phyloP scores from a whole-genome alignment of 345 rosid genomes.

The Punica granatum region DNA sequence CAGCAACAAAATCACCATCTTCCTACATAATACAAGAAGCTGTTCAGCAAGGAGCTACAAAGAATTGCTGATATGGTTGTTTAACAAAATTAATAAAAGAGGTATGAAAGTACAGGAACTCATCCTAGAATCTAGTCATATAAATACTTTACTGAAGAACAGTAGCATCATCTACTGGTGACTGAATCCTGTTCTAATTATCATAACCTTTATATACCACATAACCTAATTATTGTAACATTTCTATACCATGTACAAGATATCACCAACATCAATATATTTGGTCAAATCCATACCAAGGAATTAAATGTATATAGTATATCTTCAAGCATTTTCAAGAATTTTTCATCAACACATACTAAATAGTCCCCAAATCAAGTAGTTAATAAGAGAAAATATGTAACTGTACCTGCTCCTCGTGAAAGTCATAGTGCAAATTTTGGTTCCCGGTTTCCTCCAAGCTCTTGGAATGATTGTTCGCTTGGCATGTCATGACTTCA shows the following conservation, averaged over 20 bases:
- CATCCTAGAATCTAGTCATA: not conserved
- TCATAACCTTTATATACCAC: not conserved
- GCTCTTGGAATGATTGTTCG: constrained; percentile 17
- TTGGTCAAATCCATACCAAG: too few species aligned
- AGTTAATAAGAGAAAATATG: not conserved
- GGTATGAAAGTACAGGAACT: not conserved
- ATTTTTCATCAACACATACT: too few species aligned
- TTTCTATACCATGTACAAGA: too few species aligned
- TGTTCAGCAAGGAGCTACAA: constrained; percentile 3
- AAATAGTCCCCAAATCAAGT: not conserved
- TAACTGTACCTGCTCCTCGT: constrained; percentile 59
- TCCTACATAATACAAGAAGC: constrained; percentile 50
- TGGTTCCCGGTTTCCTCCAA: constrained; percentile 31
- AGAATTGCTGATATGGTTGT: not conserved
- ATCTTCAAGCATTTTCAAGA: too few species aligned
- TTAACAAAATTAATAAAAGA: not conserved
- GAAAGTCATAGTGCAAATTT: constrained; percentile 46
- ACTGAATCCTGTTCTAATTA: not conserved
- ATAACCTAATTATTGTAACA: too few species aligned
- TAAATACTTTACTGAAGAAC: not conserved
- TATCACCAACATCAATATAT: too few species aligned
- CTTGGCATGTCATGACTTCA: constrained; percentile 22
- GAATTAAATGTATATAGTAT: too few species aligned
- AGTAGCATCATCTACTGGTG: not conserved
- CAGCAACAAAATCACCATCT: constrained; percentile 77